Evolutionary conservation across 257 asterid genomes (phyloP).

Genomic region (Coffea eugenioides): DNA sequence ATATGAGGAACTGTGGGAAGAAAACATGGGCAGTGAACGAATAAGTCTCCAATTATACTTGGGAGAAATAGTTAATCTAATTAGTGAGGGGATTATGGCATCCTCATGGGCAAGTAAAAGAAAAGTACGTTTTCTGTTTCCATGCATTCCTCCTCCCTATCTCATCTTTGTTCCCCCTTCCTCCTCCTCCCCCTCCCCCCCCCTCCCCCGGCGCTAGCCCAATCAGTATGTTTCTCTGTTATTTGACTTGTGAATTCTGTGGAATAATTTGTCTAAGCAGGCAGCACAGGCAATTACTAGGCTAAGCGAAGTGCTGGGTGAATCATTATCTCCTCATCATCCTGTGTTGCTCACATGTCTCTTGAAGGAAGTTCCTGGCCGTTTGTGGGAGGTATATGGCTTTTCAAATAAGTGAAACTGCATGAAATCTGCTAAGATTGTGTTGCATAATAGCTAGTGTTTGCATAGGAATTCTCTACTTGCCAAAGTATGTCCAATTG

Average conservation of each 20-base stretch:
- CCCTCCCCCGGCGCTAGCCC: not conserved
- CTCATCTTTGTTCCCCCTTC: too few relatives aligned
- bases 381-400: constrained; percentile 87
- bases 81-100: constrained; percentile 67
- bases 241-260: not conserved
- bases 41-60: constrained; percentile 78
- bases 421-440: not conserved
- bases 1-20: constrained; percentile 96
- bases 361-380: constrained; percentile 91
- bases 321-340: constrained; percentile 72
- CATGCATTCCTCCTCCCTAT: not conserved
- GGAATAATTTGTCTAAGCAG: constrained; percentile 37
- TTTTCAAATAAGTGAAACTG: not conserved
- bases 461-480: not conserved
- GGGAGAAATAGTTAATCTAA: constrained; percentile 79
- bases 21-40: constrained; percentile 91
- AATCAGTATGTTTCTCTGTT: not conserved
- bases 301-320: constrained; percentile 89
- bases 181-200: too few relatives aligned
- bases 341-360: constrained; percentile 66
- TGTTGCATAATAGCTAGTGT: not conserved
- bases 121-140: constrained; percentile 46
- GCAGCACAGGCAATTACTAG: constrained; percentile 78
- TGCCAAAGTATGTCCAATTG: not conserved
- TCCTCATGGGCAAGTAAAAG: constrained; percentile 96